Base-by-base conservation (phyloP, 371 early-diverging fungal species). In the Choanephora cucurbitarum region DNA sequence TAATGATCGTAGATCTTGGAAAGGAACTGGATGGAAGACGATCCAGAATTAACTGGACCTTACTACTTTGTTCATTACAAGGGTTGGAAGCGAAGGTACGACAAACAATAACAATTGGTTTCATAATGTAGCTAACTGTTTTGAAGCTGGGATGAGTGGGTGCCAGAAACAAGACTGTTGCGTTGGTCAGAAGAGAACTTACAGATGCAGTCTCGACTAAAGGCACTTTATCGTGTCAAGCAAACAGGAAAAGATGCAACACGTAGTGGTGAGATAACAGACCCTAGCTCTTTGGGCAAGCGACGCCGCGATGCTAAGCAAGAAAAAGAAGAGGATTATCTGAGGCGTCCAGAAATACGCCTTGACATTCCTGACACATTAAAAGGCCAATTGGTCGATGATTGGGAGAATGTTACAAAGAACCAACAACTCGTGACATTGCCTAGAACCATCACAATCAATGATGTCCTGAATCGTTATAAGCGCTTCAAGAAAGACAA, bases 131-230 rank as follows among this genome's bases (percentile, higher is more conserved):
- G 15, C 11, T 56, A 39, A 18, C 42, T 43, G 21, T 62, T 22
- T 40, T 31, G 43, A 65, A 97, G 95, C 1, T 98, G 97, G 96
- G 98, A 98, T 73, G 99, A 98, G 71, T 98, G 99, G 99, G 98
- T 97, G 0, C 91, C 93, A 23, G 91, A 94, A 62, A 72, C 85
- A 14, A 84, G 99, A 23, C 79, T 93, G 1, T 70, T 95, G n/a
- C 90, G 92, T 60, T 82, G 72, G 76, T 91, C 79, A 42, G 91
- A 90, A 7, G 90, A 87, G 28, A 96, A 95, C 73, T 69, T 96
- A 47, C 79, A 84, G 51, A 83, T 80, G 60, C 95, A 96, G 67
- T 79, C 82, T 31, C 85, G 88, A 47, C 73, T 96, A 18, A 75
- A 86, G 69, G 79, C 87, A 3, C 69, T 80, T 42, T 69, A 75